Base-by-base conservation (phyloP, 805 yeast species). In the Metschnikowia arizonensis region DNA sequence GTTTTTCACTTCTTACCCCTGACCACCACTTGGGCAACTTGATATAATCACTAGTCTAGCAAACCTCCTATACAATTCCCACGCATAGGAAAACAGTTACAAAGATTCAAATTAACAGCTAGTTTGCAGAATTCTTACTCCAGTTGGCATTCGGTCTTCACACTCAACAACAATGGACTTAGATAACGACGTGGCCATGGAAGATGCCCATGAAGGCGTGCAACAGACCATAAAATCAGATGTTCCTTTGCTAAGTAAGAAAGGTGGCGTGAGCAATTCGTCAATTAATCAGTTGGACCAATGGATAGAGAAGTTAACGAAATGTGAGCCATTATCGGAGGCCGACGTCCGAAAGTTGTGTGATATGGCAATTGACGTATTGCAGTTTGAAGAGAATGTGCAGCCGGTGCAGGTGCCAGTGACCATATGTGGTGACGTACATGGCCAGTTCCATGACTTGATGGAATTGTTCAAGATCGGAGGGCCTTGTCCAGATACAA, bases 351-450 rank as follows among this genome's bases (percentile, higher is more conserved):
- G 81, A 53, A 75, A 78, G 57, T 70, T 89, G 52, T 89, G 97
- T 61, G 85, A 82, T 52, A 85, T 87, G 93, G 97, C 96, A 19
- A 82, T 85, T 48, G 97, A 90, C 55, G 93, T 89, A 28, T 71
- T 90, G 58, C 95, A 88, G 64, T 83, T 82, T 56, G 97, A 90
- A 70, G 90, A 87, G 57, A 91, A 93, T 62, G 96, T 91, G 41
- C 97, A 91, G 69, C 96, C 96, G 1, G 97, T 91, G 38, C 81
- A 80, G 51, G 91, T 89, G 7, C 99, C 99, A 4, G 98, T 93
- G 29, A 91, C 98, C 15, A 89, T 90, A 53, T 91, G 97, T 73
- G 97, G 97, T 55, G 97, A 89, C 66, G 91, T 89, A 44, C 97
- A 89, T 63, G 97, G 97, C 33, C 97, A 89, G 66, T 90, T 89